Base-by-base conservation (phyloP, 805 yeast genomes). In the Yarrowia deformans region DNA sequence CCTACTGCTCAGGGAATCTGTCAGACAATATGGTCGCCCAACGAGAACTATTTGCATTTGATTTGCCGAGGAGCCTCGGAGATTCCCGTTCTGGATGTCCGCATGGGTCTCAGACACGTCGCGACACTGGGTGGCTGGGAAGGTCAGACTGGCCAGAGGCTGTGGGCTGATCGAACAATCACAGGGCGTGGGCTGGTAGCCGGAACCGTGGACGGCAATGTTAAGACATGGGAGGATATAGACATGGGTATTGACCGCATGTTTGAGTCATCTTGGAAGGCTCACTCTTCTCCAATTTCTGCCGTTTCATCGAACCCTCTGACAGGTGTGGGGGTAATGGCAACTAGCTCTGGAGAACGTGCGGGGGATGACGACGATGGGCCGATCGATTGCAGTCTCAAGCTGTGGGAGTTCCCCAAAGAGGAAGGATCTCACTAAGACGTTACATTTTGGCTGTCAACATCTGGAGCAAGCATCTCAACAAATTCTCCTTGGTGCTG, bases 21-120 rank as follows among this genome's bases (percentile, higher is more conserved):
- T 29, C 76, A 74, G 64, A 19, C 74, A 8, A 8, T 73, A 1
- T 73, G 72, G 70, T 72, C 76, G 16, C 39, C 66, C 7, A 70
- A 71, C 52, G 72, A 70, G 2, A 52, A 71, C 35, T 72, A 71
- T 45, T 3, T 74, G 29, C 71, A 69, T 50, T 32, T 69, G 12
- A 40, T 74, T 1, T 43, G 70, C 34, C 50, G 76, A 29, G 64
- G 70, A 16, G 39, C 70, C 9, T 13, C 40, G n/a, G 70, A 67
- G 32, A 71, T 74, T n/a, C 61, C 66, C 2, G 69, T 73, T n/a
- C 54, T 74, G 19, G 76, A 74, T 32, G 37, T 67, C 14, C 54
- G 76, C 32, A 72, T 73, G 75, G 68, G 60, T 32, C 61, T 73
- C 23, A 23, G 67, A 43, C 71, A 58, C 32, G 70, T 72, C 2